Evolutionary conservation across 23 red algal genomes (phyloP).

Genomic region (Cyanidioschyzon merolae): DNA sequence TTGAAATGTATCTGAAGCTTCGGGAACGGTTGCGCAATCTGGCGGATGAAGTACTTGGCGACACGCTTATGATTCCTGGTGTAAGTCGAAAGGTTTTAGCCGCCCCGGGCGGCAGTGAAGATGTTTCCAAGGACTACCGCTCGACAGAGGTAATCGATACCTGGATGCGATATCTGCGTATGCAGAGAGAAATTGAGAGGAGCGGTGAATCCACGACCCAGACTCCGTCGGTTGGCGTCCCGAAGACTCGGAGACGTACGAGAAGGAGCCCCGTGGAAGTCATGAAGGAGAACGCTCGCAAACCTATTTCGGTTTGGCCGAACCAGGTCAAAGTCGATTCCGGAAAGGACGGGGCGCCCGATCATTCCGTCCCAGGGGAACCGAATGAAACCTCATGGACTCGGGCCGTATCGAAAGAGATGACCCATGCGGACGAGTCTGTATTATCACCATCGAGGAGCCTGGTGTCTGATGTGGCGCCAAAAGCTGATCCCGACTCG

Average conservation of each 20-base stretch:
- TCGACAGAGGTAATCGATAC: too few relatives aligned
- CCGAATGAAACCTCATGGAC: conserved; percentile 14
- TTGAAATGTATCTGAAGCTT: conserved; percentile 67
- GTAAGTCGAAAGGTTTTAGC: background rate
- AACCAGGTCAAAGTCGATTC: background rate
- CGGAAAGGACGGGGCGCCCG: background rate
- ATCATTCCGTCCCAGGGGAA: background rate
- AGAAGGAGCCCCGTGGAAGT: conserved; percentile 19
- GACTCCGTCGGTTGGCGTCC: background rate
- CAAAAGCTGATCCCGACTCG: too few relatives aligned
- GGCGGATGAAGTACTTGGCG: conserved; percentile 54
- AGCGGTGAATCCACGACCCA: background rate
- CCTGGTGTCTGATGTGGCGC: too few relatives aligned
- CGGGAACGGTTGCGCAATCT: conserved; percentile 67
- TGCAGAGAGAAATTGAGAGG: background rate
- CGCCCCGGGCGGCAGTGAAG: conserved; percentile 17
- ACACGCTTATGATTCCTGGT: conserved; percentile 15
- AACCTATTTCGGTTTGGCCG: background rate
- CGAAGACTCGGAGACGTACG: conserved; percentile 23
- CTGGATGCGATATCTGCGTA: background rate
- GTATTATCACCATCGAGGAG: too few relatives aligned
- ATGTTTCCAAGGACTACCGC: background rate
- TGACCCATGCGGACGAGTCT: too few relatives aligned
- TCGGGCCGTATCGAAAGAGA: too few relatives aligned
- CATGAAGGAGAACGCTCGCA: background rate